Conservation (phyloP, 306 rosid genomes). For the Rosa lucieae region DNA sequence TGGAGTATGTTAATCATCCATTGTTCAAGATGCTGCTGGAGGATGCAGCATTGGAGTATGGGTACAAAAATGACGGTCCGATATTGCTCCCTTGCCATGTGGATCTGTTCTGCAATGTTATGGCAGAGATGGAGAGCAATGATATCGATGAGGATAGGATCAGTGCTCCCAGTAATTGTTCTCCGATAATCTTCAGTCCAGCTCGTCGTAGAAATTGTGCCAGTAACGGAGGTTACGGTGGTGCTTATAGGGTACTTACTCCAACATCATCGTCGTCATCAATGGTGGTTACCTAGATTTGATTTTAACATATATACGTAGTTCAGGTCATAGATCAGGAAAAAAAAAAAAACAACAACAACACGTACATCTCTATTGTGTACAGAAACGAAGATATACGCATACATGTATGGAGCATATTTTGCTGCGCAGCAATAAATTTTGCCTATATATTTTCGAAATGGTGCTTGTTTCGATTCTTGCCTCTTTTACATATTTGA, state of each 20-base stretch:
- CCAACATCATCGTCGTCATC: not conserved
- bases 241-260: not conserved
- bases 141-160: constrained; percentile 8
- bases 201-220: not conserved
- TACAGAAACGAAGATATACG: not conserved
- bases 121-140: constrained; percentile 51
- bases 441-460: not conserved
- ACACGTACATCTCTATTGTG: not conserved
- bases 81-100: constrained; percentile 69
- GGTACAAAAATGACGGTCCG: constrained; percentile 60
- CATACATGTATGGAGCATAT: not conserved
- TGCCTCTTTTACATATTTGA: no score
- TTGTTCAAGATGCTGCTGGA: constrained; percentile 61
- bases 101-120: constrained; percentile 44
- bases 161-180: not conserved
- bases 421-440: not conserved
- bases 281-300: not conserved
- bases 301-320: not conserved
- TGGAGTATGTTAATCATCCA: constrained; percentile 56
- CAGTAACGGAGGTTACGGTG: not conserved
- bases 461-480: not conserved
- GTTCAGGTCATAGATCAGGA: not conserved
- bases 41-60: constrained; percentile 66
- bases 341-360: not conserved
- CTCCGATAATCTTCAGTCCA: not conserved